A percentile compares a stretch with the other conserved stretches of the same genome.
These are phyloP conservation scores for Tritrichomonas musculus DNA, from an alignment of 208 protist species.

Conservation along the genomic window DNA sequence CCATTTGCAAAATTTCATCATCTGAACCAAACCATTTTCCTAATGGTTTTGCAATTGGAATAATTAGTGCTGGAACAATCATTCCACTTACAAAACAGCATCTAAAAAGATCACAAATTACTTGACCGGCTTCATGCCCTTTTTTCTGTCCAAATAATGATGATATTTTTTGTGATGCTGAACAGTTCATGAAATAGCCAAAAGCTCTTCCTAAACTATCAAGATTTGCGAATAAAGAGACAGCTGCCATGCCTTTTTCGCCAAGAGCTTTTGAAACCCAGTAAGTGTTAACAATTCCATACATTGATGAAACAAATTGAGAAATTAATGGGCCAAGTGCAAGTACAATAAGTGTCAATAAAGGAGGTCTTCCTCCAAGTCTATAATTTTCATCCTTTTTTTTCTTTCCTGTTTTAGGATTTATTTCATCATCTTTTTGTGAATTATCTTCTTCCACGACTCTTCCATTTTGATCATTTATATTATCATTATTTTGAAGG, in stretches of 20 bases:
- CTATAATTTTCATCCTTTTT: neutral
- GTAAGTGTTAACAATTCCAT: neutral
- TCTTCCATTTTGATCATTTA: too few species aligned
- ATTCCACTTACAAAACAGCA: neutral
- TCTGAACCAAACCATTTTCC: neutral
- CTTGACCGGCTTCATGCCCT: neutral
- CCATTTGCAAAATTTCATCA: neutral
- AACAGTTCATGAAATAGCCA: neutral
- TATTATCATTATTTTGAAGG: too few species aligned
- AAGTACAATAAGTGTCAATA: neutral
- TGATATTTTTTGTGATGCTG: neutral
- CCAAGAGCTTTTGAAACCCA: neutral
- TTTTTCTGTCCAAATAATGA: neutral
- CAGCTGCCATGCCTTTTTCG: neutral
- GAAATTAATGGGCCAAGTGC: neutral
- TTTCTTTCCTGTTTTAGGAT: neutral
- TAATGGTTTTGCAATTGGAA: neutral
- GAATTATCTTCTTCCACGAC: neutral
- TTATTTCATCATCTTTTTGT: neutral
- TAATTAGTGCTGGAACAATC: neutral
- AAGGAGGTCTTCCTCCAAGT: neutral
- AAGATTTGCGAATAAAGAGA: neutral
- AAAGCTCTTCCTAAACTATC: neutral
- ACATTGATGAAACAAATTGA: neutral
- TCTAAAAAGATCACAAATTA: neutral